Conservation (phyloP, 148 eudicot genomes). For the Agrostemma githago region DNA sequence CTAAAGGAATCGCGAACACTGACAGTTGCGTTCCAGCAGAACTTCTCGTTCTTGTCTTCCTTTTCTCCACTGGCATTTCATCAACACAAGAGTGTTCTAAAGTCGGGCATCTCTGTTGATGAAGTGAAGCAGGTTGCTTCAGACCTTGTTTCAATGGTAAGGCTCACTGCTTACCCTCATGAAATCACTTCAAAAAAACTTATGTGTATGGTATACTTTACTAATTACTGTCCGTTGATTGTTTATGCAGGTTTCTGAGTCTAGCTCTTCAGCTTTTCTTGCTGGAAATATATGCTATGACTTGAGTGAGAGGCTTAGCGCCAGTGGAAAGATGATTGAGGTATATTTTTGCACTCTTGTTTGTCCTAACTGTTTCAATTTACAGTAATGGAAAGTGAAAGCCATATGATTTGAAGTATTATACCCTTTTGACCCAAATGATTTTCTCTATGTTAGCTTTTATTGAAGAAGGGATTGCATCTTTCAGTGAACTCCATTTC, state of each 20-base stretch:
- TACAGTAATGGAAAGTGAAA: background rate
- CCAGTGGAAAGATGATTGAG: constrained; percentile 59
- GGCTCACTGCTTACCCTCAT: constrained; percentile 10
- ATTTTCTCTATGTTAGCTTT: background rate
- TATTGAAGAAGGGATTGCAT: background rate
- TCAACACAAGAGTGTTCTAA: constrained; percentile 23
- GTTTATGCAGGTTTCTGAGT: constrained; percentile 45
- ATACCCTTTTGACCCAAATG: background rate
- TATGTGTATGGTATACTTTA: background rate
- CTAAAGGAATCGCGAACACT: constrained; percentile 44
- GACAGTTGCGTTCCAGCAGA: constrained; percentile 56
- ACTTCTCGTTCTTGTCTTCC: constrained; percentile 39
- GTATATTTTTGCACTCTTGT: constrained; percentile 27
- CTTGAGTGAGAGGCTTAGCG: constrained; percentile 55
- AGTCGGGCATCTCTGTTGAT: constrained; percentile 36
- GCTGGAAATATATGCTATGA: constrained; percentile 71
- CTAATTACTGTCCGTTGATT: constrained; percentile 12
- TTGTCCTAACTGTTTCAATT: background rate
- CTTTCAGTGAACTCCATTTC: background rate
- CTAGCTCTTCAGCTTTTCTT: constrained; percentile 49
- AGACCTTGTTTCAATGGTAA: constrained; percentile 51
- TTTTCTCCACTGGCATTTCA: constrained; percentile 32
- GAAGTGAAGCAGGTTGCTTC: constrained; percentile 58
- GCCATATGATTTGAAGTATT: background rate
- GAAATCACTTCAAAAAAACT: background rate